Conservation (phyloP, 108 stramenopile genomes). For the Bacterosira constricta region DNA sequence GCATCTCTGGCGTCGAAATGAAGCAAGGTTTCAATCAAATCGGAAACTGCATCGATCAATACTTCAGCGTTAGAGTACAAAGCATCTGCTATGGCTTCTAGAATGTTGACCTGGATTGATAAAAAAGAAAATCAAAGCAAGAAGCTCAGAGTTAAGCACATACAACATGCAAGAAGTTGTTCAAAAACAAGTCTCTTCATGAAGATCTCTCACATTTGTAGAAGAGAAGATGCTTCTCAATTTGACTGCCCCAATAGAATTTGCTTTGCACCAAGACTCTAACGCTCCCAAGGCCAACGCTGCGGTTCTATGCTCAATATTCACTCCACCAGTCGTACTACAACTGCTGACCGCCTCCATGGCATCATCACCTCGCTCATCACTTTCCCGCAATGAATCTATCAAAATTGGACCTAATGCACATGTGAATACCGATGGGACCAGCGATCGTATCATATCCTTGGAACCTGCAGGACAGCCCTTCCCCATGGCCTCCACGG, state of each 20-base stretch:
- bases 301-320: conserved; percentile 23
- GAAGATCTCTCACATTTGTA: conserved; percentile 11
- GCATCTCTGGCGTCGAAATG: conserved; percentile 24
- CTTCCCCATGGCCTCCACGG: conserved; percentile 54
- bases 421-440: conserved; percentile 47
- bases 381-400: conserved; percentile 46
- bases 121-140: not conserved
- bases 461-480: conserved; percentile 61
- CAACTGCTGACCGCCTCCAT: too few relatives aligned
- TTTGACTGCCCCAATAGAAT: conserved; percentile 31
- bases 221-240: conserved; percentile 26
- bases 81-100: conserved; percentile 67
- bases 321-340: not conserved
- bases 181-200: not conserved
- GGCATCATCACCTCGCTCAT: conserved; percentile 11
- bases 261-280: conserved; percentile 42
- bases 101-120: conserved; percentile 61
- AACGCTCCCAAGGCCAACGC: conserved; percentile 38
- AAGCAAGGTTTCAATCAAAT: conserved; percentile 64
- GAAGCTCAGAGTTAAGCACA: not conserved
- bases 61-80: conserved; percentile 69
- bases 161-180: not conserved
- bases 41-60: conserved; percentile 73
- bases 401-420: conserved; percentile 60
- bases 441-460: conserved; percentile 55